phyloP scores from a whole-genome alignment of 495 filamentous ascomycete species.

The Xylaria bambusicola region DNA sequence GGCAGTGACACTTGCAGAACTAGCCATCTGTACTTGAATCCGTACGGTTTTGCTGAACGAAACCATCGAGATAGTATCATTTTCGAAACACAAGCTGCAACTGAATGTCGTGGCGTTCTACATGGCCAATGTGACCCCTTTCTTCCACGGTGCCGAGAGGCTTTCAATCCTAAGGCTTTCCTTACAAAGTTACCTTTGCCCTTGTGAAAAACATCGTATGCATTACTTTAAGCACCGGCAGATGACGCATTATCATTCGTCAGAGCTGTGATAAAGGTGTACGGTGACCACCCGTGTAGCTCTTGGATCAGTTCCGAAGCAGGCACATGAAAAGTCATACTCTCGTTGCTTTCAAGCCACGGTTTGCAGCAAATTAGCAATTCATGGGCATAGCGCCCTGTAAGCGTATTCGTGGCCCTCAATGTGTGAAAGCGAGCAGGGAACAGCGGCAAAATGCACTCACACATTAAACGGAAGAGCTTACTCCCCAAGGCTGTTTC shows the following conservation, averaged over 20 bases:
- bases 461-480: conserved; percentile 32
- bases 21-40: neutral
- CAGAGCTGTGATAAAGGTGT: neutral
- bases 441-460: conserved; percentile 33
- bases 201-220: neutral
- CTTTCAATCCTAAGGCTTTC: neutral
- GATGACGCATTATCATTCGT: neutral
- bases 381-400: conserved; percentile 21
- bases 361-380: conserved; percentile 27
- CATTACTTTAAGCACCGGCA: neutral
- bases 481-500: conserved; percentile 26
- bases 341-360: conserved; percentile 26
- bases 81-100: neutral
- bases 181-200: neutral
- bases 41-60: neutral
- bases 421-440: conserved; percentile 17
- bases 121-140: neutral
- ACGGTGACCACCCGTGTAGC: neutral
- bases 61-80: neutral
- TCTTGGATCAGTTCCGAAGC: neutral
- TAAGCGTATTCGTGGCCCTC: conserved; percentile 22
- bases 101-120: neutral
- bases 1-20: neutral
- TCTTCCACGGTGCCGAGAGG: neutral
- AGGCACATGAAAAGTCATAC: conserved; percentile 3